These are phyloP conservation scores for Pholiota microspora DNA, from an alignment of 768 basidiomycete genomes.

Conservation along the genomic window DNA sequence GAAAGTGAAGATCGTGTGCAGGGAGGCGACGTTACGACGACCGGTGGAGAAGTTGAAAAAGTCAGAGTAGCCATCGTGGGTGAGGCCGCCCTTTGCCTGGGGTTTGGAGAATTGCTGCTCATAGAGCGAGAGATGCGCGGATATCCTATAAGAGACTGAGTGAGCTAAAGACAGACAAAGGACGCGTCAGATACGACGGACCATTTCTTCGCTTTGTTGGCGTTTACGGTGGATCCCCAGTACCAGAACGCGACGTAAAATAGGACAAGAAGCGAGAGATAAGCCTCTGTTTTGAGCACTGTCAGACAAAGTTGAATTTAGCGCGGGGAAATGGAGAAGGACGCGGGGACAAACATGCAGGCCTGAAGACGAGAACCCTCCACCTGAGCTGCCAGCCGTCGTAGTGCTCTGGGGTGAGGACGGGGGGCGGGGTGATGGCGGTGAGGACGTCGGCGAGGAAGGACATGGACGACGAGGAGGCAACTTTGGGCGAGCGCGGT, in stretches of 20 bases:
- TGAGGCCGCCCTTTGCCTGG: slow-evolving; percentile 45
- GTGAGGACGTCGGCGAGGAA: slow-evolving; percentile 33
- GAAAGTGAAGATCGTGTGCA: slow-evolving; percentile 79
- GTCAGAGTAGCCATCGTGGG: slow-evolving; percentile 71
- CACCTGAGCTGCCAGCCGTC: slow-evolving; percentile 73
- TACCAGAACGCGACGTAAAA: slow-evolving; percentile 57
- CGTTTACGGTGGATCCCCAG: slow-evolving; percentile 61
- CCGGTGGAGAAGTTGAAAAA: slow-evolving; percentile 89
- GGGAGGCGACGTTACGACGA: slow-evolving; percentile 67
- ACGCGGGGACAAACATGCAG: slow-evolving; percentile 52
- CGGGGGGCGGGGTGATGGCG: slow-evolving; percentile 55
- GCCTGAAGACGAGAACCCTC: slow-evolving; percentile 78
- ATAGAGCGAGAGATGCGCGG: slow-evolving; percentile 56
- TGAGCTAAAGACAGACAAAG: slow-evolving; percentile 10
- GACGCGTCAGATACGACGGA: slow-evolving; percentile 33
- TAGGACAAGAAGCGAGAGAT: slow-evolving; percentile 50
- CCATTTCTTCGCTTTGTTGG: slow-evolving; percentile 63
- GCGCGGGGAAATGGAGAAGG: not conserved
- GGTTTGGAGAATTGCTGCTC: slow-evolving; percentile 76
- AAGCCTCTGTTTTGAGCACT: slow-evolving; percentile 69
- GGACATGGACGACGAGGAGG: slow-evolving; percentile 9
- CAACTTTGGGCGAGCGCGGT: not conserved
- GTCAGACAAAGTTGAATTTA: slow-evolving; percentile 5
- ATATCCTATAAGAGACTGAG: slow-evolving; percentile 43
- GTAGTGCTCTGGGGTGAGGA: slow-evolving; percentile 56